Percentiles rank a stretch among this genome's conserved stretches.
These are phyloP conservation scores for Lineolata rhizophorae DNA, from an alignment of 495 filamentous ascomycete genomes.

Conservation along the genomic window DNA sequence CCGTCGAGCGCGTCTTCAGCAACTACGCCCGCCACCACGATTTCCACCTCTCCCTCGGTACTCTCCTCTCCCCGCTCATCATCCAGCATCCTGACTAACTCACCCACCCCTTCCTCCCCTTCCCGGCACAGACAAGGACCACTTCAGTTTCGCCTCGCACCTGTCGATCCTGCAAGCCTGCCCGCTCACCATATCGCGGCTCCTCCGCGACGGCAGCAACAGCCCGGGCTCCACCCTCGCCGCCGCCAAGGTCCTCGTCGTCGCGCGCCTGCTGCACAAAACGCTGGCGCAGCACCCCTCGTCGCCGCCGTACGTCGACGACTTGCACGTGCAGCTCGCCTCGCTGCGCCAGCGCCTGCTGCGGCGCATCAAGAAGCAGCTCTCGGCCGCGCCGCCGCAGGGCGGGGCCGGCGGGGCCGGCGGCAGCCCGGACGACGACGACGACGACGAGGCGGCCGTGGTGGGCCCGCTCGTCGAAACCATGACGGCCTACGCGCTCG, in stretches of 20 bases:
- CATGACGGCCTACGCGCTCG: conserved; percentile 63
- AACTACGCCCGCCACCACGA: conserved; percentile 40
- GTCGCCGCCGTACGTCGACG: conserved; percentile 33
- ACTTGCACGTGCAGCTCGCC: conserved; percentile 36
- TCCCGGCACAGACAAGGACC: conserved; percentile 26
- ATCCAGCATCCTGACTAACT: no score
- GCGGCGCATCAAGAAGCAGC: conserved; percentile 39
- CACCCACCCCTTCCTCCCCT: no score
- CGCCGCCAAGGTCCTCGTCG: conserved; percentile 59
- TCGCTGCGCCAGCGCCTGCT: conserved; percentile 37
- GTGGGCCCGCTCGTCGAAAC: conserved; percentile 51
- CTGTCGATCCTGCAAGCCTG: conserved; percentile 39
- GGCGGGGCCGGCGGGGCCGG: no score
- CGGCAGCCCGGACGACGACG: conserved; percentile 24
- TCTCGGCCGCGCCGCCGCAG: no score
- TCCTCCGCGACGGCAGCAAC: conserved; percentile 33
- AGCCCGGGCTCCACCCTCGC: conserved; percentile 43
- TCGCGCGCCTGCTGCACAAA: conserved; percentile 50
- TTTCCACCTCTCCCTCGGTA: no score
- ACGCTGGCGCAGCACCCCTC: conserved; percentile 31
- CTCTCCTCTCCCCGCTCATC: no score
- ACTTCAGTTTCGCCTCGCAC: conserved; percentile 36
- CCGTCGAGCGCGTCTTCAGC: conserved; percentile 42
- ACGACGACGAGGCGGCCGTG: no score
- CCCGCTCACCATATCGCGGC: conserved; percentile 28